phyloP scores from a whole-genome alignment of 2,329 filamentous ascomycete genomes.

The Leptodontidium sp. region DNA sequence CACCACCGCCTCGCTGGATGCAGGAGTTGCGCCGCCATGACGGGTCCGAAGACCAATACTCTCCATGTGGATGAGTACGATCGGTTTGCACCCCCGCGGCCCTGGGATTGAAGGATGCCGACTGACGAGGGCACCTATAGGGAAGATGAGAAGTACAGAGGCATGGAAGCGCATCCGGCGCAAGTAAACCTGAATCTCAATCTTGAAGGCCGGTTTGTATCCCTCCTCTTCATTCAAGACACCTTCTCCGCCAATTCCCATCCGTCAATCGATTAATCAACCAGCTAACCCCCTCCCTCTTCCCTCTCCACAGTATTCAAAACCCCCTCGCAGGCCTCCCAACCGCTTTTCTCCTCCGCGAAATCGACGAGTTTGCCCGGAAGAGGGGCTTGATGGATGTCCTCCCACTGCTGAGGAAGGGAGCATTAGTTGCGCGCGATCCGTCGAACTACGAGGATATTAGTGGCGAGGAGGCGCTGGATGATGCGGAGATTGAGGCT shows the following conservation, averaged over 20 bases:
- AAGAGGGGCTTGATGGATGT: slow-evolving; percentile 66
- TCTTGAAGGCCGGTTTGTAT: slow-evolving; percentile 36
- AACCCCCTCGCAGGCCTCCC: slow-evolving; percentile 66
- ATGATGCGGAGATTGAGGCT: slow-evolving; percentile 65
- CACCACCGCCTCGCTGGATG: slow-evolving; percentile 6
- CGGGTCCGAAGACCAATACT: slow-evolving; percentile 14
- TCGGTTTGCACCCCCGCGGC: slow-evolving; percentile 5
- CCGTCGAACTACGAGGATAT: slow-evolving; percentile 70
- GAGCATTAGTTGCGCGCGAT: slow-evolving; percentile 78
- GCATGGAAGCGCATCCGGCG: slow-evolving; percentile 6
- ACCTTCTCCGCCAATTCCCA: not conserved
- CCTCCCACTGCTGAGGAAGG: slow-evolving; percentile 67
- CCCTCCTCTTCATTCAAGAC: not conserved
- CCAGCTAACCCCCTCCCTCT: not conserved
- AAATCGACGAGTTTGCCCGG: slow-evolving; percentile 67
- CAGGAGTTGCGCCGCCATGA: slow-evolving; percentile 5
- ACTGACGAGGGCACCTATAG: not conserved
- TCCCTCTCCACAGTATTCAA: slow-evolving; percentile 52
- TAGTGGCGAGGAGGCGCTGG: slow-evolving; percentile 62
- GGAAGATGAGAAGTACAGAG: slow-evolving; percentile 15
- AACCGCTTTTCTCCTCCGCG: slow-evolving; percentile 56
- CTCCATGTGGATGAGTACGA: slow-evolving; percentile 10
- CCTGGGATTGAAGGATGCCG: not conserved
- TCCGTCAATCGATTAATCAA: slow-evolving; percentile 18
- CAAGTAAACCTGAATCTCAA: slow-evolving; percentile 40